Base-by-base conservation (phyloP, 2,329 filamentous ascomycete genomes). In the Ophiognomonia clavigignenti-juglandacearum region DNA sequence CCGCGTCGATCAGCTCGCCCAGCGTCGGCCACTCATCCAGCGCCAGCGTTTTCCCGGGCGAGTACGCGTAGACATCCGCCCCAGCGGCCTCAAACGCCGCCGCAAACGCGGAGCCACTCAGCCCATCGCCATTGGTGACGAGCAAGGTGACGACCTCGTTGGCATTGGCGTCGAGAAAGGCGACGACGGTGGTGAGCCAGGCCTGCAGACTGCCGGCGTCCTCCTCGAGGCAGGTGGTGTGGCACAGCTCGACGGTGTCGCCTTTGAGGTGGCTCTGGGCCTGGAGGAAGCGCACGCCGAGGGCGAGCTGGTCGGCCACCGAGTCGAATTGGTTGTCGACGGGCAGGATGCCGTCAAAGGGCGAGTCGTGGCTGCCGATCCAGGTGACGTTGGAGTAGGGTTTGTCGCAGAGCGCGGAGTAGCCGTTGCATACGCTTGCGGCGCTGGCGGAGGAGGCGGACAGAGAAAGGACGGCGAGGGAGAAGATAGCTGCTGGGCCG, bases 11-110 rank as follows among this genome's bases (percentile, higher is more conserved):
- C 49, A 92, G 64, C 19, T 75, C 62, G 55, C 81, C 74, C 13
- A 92, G 69, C 0, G 86, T 90, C 63, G 86, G 86, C 87, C 88
- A 73, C 55, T 75, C 75, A 39, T 75, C 58, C 35, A 73, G 57
- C 9, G 60, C 56, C 32, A 75, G 55, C 16, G 61, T 59, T 3
- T 44, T 52, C 6, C 69, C 62, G 0, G 82, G 77, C 2, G 66
- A 66, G 52, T 79, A 88, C 5, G 75, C 77, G 54, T 80, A 76
- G n/a, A 71, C 56, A 36, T 73, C 74, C 41, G 88, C 69, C 11
- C 78, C 76, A 1, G 78, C 73, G 2, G 69, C 61, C 42, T 69
- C 64, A 56, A 85, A 86, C 6, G 73, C 69, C 7, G 70, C 64
- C 37, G 68, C 73, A 31, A 84, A 78, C 26, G 80, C 71, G 11